These are phyloP conservation scores for Magnolia kwangsiensis DNA, from an alignment of 164 flowering plant species.

Conservation along the genomic window DNA sequence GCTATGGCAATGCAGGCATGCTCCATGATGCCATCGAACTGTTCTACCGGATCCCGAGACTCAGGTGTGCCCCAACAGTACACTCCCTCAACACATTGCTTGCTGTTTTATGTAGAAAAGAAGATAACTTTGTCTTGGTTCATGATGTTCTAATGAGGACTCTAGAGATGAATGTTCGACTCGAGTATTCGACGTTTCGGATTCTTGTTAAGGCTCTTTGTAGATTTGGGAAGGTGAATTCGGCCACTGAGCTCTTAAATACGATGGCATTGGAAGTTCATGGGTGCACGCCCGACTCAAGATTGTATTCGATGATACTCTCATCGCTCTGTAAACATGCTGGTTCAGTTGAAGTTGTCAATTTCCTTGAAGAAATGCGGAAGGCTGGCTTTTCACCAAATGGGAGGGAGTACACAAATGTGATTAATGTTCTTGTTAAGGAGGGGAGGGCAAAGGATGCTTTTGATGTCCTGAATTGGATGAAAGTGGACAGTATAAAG, in stretches of 20 bases:
- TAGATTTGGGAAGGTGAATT: conserved; percentile 38
- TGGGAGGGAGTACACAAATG: conserved; percentile 36
- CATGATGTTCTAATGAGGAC: conserved; percentile 45
- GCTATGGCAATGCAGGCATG: conserved; percentile 32
- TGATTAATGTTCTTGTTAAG: conserved; percentile 54
- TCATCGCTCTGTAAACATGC: conserved; percentile 36
- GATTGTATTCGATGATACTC: conserved; percentile 44
- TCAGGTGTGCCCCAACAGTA: conserved; percentile 69
- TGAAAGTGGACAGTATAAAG: conserved; percentile 60
- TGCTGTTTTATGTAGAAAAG: conserved; percentile 34
- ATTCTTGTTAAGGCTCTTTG: conserved; percentile 57
- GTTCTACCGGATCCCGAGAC: conserved; percentile 54
- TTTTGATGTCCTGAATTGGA: conserved; percentile 40
- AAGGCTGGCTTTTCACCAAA: conserved; percentile 44
- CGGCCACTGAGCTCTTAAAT: conserved; percentile 53
- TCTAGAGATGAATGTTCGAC: conserved; percentile 44
- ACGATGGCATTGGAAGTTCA: conserved; percentile 29
- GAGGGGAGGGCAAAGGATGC: conserved; percentile 44
- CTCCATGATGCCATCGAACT: conserved; percentile 50
- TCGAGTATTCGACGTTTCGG: conserved; percentile 56
- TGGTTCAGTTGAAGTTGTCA: conserved; percentile 31
- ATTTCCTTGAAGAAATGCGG: conserved; percentile 44
- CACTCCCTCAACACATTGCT: conserved; percentile 56
- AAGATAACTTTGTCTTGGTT: conserved; percentile 37
- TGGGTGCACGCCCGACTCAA: conserved; percentile 43